Conservation (phyloP, 306 rosid species). For the Casuarina cunninghamiana region DNA sequence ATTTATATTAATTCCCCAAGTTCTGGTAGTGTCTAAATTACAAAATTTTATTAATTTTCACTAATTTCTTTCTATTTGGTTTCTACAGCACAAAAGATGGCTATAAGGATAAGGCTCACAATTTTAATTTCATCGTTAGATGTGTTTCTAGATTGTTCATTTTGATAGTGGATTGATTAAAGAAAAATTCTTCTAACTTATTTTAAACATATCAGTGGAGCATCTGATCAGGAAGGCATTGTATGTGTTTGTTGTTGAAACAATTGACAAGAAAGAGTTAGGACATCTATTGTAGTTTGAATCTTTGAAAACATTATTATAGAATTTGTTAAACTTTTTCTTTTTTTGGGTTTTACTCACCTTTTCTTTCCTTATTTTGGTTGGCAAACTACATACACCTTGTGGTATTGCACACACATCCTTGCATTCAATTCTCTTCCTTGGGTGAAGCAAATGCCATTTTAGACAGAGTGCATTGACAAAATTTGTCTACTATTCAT, state of each 20-base stretch:
- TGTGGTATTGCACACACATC: not conserved
- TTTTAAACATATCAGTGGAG: not conserved
- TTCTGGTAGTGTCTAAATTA: not conserved
- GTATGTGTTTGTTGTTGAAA: not conserved
- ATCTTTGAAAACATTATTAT: slow-evolving; percentile 6
- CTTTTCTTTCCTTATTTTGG: not conserved
- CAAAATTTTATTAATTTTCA: not conserved
- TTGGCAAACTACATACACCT: not conserved
- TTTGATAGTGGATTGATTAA: not conserved
- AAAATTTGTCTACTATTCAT: not conserved
- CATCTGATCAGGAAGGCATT: slow-evolving; percentile 7
- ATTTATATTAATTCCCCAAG: not conserved
- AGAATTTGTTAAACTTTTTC: not conserved
- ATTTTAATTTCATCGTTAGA: not conserved
- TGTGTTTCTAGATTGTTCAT: slow-evolving; percentile 3
- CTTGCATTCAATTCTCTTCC: not conserved
- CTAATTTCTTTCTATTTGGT: slow-evolving; percentile 7
- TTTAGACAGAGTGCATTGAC: not conserved
- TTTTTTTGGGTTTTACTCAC: not conserved
- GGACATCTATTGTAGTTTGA: not conserved
- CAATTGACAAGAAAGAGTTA: not conserved
- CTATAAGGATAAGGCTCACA: not conserved
- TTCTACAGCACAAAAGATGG: slow-evolving; percentile 1
- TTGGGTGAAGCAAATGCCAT: not conserved
- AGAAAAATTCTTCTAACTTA: slow-evolving; percentile 1